Conservation (phyloP, 139 green algal genomes). For the Auxenochlorella protothecoides region DNA sequence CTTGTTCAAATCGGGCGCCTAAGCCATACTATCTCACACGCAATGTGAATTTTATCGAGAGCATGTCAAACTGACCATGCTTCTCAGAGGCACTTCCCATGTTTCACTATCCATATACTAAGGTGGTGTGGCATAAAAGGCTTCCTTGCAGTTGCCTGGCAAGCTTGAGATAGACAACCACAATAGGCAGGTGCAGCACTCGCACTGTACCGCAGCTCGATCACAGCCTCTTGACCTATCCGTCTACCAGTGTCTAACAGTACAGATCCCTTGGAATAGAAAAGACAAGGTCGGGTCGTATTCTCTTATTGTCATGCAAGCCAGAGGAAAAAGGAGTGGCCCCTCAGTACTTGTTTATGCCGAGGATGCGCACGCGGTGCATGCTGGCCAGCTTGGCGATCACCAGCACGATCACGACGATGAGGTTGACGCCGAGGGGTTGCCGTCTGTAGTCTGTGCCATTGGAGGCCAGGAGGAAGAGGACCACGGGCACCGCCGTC, state of each 20-base stretch:
- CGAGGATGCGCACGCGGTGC: conserved; percentile 74
- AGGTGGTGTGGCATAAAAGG: too few relatives aligned
- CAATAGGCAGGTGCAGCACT: background rate
- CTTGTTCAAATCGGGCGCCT: too few relatives aligned
- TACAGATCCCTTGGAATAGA: too few relatives aligned
- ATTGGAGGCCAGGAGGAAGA: conserved; percentile 78
- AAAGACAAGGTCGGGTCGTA: too few relatives aligned
- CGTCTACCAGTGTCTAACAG: background rate
- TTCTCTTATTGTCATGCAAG: too few relatives aligned
- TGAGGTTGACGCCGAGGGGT: conserved; percentile 73
- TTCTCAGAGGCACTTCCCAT: too few relatives aligned
- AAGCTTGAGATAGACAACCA: too few relatives aligned
- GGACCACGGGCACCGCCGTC: conserved; percentile 60
- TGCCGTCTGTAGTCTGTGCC: conserved; percentile 73
- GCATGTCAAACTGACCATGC: too few relatives aligned
- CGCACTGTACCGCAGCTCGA: background rate
- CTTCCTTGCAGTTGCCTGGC: too few relatives aligned
- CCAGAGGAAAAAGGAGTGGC: background rate
- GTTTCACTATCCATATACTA: too few relatives aligned
- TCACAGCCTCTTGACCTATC: background rate
- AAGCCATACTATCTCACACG: too few relatives aligned
- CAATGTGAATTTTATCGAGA: too few relatives aligned
- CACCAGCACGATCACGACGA: conserved; percentile 63
- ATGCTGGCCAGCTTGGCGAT: conserved; percentile 77
- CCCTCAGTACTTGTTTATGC: conserved; percentile 59